Base-by-base conservation (phyloP, 2,329 filamentous ascomycete species). In the Aureobasidium sp. region DNA sequence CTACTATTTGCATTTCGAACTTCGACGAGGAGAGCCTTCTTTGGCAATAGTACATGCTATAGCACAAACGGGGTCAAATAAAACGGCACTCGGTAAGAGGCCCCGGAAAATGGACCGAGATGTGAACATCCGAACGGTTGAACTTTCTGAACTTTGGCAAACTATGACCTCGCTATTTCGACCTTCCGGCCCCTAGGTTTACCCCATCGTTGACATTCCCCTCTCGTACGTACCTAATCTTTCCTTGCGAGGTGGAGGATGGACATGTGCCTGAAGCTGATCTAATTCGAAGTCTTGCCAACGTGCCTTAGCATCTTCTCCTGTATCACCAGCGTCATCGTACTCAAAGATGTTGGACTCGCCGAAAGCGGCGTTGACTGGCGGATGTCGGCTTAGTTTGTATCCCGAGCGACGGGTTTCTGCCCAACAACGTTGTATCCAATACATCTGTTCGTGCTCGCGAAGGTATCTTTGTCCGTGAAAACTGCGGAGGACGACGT, bases 401-500 rank as follows among this genome's bases (percentile, higher is more conserved):
- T 52, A 7, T n/a, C 42, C 44, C 9, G 41, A 42, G 6, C 64
- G 49, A 15, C 64, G 52, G 5, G 59, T 62, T 45, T 65, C 64
- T 34, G 64, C 48, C 56, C 58, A 56, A 36, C 57, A 60, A 6
- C 64, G 51, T 55, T 65, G 64, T 61, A 70, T 65, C 68, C 68
- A 70, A 34, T 69, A 65, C 65, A 70, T 68, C 45, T 70, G 69
- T 62, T 70, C 68, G 61, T 70, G 67, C 56, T 70, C 67, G 22
- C 84, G 79, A 27, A 85, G 77, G 51, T 86, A 86, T 0, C 83
- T 76, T 47, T 84, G 80, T 2, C 83, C 82, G 62, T 80, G 79
- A 70, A 85, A 86, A 11, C 78, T 81, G 65, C 82, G 82, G 58
- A 84, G 80, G 2, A 86, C 83, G 37, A 84, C 84, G 42, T 76